Evolutionary conservation across 208 protist species (phyloP).

Genomic region (Novymonas esmeraldas): DNA sequence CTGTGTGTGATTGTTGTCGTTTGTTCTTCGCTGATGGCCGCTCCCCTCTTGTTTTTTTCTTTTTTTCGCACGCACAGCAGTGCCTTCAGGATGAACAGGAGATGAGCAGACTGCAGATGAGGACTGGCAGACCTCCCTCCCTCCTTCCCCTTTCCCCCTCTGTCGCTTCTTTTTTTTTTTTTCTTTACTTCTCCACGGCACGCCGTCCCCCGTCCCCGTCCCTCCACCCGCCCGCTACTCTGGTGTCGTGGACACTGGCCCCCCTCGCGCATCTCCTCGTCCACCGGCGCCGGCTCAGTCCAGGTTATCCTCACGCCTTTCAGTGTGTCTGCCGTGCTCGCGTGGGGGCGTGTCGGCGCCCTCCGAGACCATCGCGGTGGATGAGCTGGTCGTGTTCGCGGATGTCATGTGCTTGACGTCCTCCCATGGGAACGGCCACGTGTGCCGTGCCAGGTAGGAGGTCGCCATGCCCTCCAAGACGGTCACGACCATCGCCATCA

Average conservation of each 20-base stretch:
- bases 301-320: conserved; percentile 5
- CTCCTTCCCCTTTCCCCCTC: not conserved
- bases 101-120: too few relatives aligned
- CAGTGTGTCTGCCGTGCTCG: not conserved
- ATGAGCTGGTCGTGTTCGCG: conserved; percentile 23
- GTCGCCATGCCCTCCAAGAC: conserved; percentile 59
- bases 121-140: too few relatives aligned
- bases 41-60: too few relatives aligned
- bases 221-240: too few relatives aligned
- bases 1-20: too few relatives aligned
- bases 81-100: too few relatives aligned
- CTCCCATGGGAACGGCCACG: conserved; percentile 61
- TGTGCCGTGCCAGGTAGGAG: conserved; percentile 67
- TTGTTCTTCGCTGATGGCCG: too few relatives aligned
- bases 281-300: too few relatives aligned
- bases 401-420: conserved; percentile 5
- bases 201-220: not conserved
- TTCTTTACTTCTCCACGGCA: not conserved
- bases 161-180: not conserved
- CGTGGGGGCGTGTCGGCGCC: conserved; percentile 16
- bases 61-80: too few relatives aligned
- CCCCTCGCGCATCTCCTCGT: too few relatives aligned
- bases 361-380: conserved; percentile 28
- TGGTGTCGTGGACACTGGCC: too few relatives aligned
- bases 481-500: conserved; percentile 48